Evolutionary conservation across 768 basidiomycete genomes (phyloP).

Genomic region (Cytidiella melzeri): DNA sequence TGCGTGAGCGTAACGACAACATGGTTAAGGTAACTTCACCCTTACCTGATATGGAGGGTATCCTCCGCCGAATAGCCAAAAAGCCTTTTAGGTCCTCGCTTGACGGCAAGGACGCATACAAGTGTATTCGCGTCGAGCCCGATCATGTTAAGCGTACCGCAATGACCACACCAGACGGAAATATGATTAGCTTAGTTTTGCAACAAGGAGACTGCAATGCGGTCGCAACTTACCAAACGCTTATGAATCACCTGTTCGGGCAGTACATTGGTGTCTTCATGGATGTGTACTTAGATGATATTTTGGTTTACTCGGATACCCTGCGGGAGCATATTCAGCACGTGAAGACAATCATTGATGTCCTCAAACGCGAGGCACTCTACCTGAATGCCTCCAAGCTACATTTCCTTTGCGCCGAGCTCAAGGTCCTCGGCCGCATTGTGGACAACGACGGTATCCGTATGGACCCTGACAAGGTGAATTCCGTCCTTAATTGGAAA

Average conservation of each 20-base stretch:
- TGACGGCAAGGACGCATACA: too few species aligned
- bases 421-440: too few species aligned
- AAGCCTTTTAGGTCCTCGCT: conserved; percentile 20
- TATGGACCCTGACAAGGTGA: conserved; percentile 32
- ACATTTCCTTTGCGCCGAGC: too few species aligned
- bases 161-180: conserved; percentile 26
- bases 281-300: conserved; percentile 40
- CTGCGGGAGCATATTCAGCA: conserved; percentile 33
- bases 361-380: conserved; percentile 19
- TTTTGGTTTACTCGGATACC: conserved; percentile 32
- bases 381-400: too few species aligned
- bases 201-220: conserved; percentile 43
- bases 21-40: too few species aligned
- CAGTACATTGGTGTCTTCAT: conserved; percentile 32
- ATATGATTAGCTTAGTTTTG: conserved; percentile 32
- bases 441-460: too few species aligned
- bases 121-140: conserved; percentile 25
- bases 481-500: conserved; percentile 27
- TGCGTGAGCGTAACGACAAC: too few species aligned
- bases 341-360: conserved; percentile 27
- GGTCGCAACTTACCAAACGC: conserved; percentile 34
- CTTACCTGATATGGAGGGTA: too few species aligned
- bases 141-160: conserved; percentile 28
- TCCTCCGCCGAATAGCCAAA: too few species aligned
- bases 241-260: conserved; percentile 33